Base-by-base conservation (phyloP, 441 rosid genomes). In the Bruguiera hainesii region DNA sequence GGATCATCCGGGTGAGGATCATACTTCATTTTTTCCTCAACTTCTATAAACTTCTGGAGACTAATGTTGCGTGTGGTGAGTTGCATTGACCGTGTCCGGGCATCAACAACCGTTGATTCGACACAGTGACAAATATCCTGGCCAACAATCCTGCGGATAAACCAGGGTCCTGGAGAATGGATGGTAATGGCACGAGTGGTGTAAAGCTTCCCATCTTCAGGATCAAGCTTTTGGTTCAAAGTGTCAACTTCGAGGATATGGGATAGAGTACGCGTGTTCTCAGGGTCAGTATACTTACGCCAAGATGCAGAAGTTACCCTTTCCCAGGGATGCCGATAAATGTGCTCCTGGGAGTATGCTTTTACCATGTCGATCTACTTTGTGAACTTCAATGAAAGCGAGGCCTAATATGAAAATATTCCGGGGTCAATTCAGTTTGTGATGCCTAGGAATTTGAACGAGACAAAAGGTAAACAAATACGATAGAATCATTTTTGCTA, bases 81-180 rank as follows among this genome's bases (percentile, higher is more conserved):
- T 72, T 91, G 92, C 99, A 94, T 94, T 0, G 99, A 94, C 68
- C 80, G 80, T 7, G 84, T 77, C 60, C 73, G 78, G 31, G 79
- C 91, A 78, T 91, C 94, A 26, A 94, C 99, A 53, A 87, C 86
- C 0, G 99, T 91, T 16, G 97, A 84, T 70, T 94, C 98, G 65
- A 94, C 88, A 60, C 94, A 89, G 78, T 94, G 96, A 77, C 97
- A 91, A 56, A 88, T 89, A 61, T 94, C 98, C 70, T 91, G 97
- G 11, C 98, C 97, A 1, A 91, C 67, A 25, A 91, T 88, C 71
- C 81, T 81, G 76, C 82, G 89, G 48, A 91, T 72, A 64, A 94
- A 88, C 99, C 98, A 94, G 53, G 99, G 94, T 25, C 99, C 98
- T 0, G 98, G 96, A 64, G 94, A 86, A 75, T 91, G 99, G 62